Evolutionary conservation across 768 basidiomycete genomes (phyloP).

Genomic region (Filobasidium floriforme): DNA sequence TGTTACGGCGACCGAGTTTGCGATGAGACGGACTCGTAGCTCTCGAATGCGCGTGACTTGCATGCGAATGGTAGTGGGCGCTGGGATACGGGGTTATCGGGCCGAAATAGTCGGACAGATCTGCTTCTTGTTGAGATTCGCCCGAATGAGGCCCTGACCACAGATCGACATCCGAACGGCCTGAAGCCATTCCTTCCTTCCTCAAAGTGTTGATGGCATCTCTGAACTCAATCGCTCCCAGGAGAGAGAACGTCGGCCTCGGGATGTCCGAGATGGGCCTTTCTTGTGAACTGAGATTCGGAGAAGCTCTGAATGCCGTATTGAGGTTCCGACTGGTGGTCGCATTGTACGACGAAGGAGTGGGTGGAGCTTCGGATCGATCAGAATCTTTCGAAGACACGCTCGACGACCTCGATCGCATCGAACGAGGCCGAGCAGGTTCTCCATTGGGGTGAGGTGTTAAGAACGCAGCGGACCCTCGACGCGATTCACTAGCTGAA

Average conservation of each 20-base stretch:
- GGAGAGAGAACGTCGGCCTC: conserved; percentile 56
- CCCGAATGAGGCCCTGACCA: background rate
- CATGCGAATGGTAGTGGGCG: conserved; percentile 19
- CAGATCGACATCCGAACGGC: background rate
- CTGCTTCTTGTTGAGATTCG: background rate
- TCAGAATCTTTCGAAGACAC: background rate
- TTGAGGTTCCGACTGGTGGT: background rate
- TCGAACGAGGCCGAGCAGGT: background rate
- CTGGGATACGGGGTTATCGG: conserved; percentile 19
- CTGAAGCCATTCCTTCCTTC: conserved; percentile 46
- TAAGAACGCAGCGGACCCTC: no score
- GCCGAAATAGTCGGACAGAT: conserved; percentile 38
- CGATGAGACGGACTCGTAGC: background rate
- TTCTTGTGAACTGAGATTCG: background rate
- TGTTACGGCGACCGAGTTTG: background rate
- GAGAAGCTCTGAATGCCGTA: background rate
- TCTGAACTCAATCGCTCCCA: conserved; percentile 92
- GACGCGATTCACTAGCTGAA: no score
- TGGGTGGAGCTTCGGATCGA: background rate
- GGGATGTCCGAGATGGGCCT: conserved; percentile 29
- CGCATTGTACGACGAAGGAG: background rate
- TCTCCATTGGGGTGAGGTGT: no score
- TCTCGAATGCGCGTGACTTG: conserved; percentile 12
- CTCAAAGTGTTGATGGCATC: conserved; percentile 77
- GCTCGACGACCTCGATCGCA: conserved; percentile 5